Conservation (phyloP, 2,329 filamentous ascomycete species). For the Sporothrix pseudoabietina region DNA sequence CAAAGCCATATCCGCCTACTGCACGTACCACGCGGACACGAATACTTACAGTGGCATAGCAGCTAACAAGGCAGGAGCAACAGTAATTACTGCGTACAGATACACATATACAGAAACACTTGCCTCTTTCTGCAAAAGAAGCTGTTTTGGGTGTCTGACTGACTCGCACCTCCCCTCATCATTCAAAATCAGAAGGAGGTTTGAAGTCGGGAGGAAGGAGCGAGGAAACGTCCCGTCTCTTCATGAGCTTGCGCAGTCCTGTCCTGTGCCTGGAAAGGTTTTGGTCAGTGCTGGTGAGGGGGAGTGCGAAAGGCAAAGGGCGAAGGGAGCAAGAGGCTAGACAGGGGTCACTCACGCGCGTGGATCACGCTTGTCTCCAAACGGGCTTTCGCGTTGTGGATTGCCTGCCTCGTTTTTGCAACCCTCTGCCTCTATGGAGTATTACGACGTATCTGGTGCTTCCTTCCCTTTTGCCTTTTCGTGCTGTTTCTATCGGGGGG, state of each 20-base stretch:
- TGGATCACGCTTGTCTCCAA: slow-evolving; percentile 17
- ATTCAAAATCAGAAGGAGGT: not conserved
- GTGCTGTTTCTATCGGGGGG: not conserved
- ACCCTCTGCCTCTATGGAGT: not conserved
- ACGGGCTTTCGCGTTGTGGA: slow-evolving; percentile 8
- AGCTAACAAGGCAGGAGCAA: not conserved
- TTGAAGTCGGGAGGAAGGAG: not conserved
- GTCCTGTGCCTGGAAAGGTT: slow-evolving; percentile 17
- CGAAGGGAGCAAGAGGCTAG: slow-evolving; percentile 13
- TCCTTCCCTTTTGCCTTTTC: slow-evolving; percentile 1
- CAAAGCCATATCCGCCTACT: not conserved
- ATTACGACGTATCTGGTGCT: too few species aligned
- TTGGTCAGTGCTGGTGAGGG: slow-evolving; percentile 12
- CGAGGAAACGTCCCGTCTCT: not conserved
- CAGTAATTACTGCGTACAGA: not conserved
- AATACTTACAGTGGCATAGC: not conserved
- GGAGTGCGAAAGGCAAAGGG: slow-evolving; percentile 10
- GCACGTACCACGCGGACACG: not conserved
- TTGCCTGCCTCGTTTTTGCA: not conserved
- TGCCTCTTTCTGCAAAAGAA: not conserved
- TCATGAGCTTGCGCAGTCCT: not conserved
- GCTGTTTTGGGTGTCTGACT: not conserved
- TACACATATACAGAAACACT: not conserved
- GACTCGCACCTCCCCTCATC: not conserved
- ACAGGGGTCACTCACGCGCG: slow-evolving; percentile 10